Evolutionary conservation across 192 early-diverging fungal genomes (phyloP), one percentile per base, ranked within the genome.

Genomic region (Cetraspora pellucida): DNA sequence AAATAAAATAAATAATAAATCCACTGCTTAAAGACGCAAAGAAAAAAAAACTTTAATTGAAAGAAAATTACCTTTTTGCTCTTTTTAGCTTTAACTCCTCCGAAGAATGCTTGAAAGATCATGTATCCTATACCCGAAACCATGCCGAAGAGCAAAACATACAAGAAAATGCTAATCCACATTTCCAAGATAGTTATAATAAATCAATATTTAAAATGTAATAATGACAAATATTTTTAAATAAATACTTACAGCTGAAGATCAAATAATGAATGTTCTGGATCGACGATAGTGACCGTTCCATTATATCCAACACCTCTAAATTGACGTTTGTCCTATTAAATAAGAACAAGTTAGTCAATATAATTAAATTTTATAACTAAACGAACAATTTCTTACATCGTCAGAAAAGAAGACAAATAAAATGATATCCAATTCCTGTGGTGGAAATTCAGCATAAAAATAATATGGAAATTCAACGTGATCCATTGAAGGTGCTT

Each of bases 191-290:
- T 49, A 37, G n/a, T 11, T 11, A 74, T 67, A 58, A 37, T 27
- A 30, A 76, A 25, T 72, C 31, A 37, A 21, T 64, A 44, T 10
- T n/a, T n/a, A 50, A 46, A 10, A 44, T 45, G 25, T 66, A 58
- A 25, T 25, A 13, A 37, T 23, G 63, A 21, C 60, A 16, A 43
- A 9, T 0, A 17, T 37, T 1, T 17, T n/a, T 7, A 54, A 21
- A 31, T 23, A 69, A 3, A 11, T 17, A 83, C 80, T 82, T 74
- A 89, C 88, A 87, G 81, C 79, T 89, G 86, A 52, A 86, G 54
- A 79, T 89, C 88, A 77, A 89, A 85, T 55, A 86, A 78, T n/a
- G 88, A 86, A 49, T 65, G 45, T 27, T 85, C 83, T 45, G 82
- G 85, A 11, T 87, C 86, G 72, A 73, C 70, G 25, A 89, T 67